Evolutionary conservation across 1,139 yeast species (phyloP).

Genomic region (Candida gigantensis): DNA sequence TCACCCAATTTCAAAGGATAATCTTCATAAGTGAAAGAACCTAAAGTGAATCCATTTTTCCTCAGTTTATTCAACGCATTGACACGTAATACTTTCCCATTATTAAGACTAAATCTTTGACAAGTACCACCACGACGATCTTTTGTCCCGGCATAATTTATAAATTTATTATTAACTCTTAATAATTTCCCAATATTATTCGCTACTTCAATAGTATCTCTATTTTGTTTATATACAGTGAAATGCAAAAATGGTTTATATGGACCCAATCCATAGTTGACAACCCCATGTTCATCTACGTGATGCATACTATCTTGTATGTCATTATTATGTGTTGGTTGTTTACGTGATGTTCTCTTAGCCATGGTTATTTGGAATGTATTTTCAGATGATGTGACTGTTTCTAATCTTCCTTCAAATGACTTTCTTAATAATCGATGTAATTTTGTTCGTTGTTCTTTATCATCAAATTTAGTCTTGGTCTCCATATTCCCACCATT

Average conservation of each 20-base stretch:
- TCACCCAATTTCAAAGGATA: conserved; percentile 74
- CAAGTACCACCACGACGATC: conserved; percentile 96
- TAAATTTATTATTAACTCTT: conserved; percentile 65
- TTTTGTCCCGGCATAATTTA: conserved; percentile 92
- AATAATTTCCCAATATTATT: conserved; percentile 69
- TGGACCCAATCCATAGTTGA: conserved; percentile 66
- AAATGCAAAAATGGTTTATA: conserved; percentile 71
- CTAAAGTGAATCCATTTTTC: conserved; percentile 67
- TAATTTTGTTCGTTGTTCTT: conserved; percentile 68
- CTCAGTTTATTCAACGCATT: conserved; percentile 74
- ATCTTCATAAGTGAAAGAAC: conserved; percentile 73
- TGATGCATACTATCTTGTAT: conserved; percentile 50
- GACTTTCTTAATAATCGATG: conserved; percentile 77
- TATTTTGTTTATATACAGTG: conserved; percentile 86
- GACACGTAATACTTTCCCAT: conserved; percentile 76
- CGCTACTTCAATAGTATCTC: conserved; percentile 97
- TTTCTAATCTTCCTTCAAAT: conserved; percentile 74
- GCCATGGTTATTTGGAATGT: conserved; percentile 60
- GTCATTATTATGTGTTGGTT: conserved; percentile 28
- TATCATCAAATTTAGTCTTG: conserved; percentile 58
- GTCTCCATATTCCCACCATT: conserved; percentile 66
- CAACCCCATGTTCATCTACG: conserved; percentile 47
- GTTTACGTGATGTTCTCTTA: conserved; percentile 21
- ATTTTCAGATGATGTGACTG: conserved; percentile 71
- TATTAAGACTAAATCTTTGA: conserved; percentile 73